These are phyloP conservation scores for Peronospora belbahrii DNA, from an alignment of 352 stramenopile genomes.

Conservation along the genomic window DNA sequence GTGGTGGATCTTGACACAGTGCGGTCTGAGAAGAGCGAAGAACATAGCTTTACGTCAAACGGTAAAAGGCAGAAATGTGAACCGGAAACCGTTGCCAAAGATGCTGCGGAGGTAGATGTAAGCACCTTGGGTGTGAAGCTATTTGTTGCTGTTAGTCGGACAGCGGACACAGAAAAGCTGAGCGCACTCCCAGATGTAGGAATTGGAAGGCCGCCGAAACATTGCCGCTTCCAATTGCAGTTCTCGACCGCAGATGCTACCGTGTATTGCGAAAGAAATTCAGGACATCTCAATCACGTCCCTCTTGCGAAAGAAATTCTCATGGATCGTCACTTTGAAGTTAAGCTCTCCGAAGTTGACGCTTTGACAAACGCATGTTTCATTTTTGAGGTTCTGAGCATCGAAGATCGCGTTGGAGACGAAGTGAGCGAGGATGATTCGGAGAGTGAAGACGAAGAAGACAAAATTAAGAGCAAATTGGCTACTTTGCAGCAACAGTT, in stretches of 20 bases:
- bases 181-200: conserved; percentile 15
- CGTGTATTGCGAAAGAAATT: conserved; percentile 34
- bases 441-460: conserved; percentile 33
- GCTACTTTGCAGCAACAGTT: conserved; percentile 41
- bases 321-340: conserved; percentile 50
- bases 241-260: conserved; percentile 36
- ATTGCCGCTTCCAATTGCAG: conserved; percentile 32
- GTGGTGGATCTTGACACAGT: conserved; percentile 44
- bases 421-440: conserved; percentile 42
- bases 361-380: conserved; percentile 39
- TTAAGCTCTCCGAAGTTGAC: conserved; percentile 27
- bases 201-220: conserved; percentile 7
- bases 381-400: conserved; percentile 19
- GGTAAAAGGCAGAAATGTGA: conserved; percentile 9
- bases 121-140: conserved; percentile 19
- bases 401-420: conserved; percentile 36
- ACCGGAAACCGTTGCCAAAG: conserved; percentile 8
- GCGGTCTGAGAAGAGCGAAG: conserved; percentile 19
- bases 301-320: conserved; percentile 31
- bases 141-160: conserved; percentile 16
- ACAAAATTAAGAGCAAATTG: conserved; percentile 48
- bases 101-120: conserved; percentile 6
- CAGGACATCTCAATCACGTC: not conserved
- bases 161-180: conserved; percentile 17
- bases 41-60: not conserved